Evolutionary conservation across 257 asterid species (phyloP).

Genomic region (Paraleonurus japonicus): DNA sequence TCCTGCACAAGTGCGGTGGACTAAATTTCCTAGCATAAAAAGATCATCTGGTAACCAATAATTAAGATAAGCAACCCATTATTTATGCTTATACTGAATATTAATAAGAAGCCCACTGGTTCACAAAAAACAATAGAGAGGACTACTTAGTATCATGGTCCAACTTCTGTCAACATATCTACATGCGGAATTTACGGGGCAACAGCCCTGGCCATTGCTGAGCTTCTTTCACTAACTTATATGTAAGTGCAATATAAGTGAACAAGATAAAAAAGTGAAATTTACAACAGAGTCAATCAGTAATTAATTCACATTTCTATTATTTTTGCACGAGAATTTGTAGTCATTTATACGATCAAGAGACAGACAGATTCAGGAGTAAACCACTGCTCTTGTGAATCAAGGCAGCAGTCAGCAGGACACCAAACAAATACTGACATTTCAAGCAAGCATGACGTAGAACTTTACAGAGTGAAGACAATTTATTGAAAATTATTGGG

Average conservation of each 20-base stretch:
- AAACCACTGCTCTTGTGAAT: neutral
- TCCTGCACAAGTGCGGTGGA: neutral
- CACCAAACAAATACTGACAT: slow-evolving; percentile 6
- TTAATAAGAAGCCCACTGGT: neutral
- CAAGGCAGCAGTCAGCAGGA: neutral
- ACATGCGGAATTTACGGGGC: too few species aligned
- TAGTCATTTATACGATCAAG: neutral
- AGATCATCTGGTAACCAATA: neutral
- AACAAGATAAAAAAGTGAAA: neutral
- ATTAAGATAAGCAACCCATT: neutral
- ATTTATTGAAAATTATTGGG: neutral
- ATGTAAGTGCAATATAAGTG: neutral
- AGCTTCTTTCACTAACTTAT: too few species aligned
- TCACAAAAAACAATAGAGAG: neutral
- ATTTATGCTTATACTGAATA: neutral
- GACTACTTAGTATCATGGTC: neutral
- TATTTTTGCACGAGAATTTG: slow-evolving; percentile 1
- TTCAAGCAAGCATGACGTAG: neutral
- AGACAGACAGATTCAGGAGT: neutral
- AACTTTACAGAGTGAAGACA: neutral
- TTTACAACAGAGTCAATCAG: neutral
- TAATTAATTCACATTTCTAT: slow-evolving; percentile 5
- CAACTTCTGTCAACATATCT: neutral
- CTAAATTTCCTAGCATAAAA: neutral
- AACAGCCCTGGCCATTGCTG: too few species aligned